Percentiles rank a stretch among this genome's conserved stretches.
phyloP scores from a whole-genome alignment of 2,329 filamentous ascomycete genomes.

The Cryphonectria parasitica region DNA sequence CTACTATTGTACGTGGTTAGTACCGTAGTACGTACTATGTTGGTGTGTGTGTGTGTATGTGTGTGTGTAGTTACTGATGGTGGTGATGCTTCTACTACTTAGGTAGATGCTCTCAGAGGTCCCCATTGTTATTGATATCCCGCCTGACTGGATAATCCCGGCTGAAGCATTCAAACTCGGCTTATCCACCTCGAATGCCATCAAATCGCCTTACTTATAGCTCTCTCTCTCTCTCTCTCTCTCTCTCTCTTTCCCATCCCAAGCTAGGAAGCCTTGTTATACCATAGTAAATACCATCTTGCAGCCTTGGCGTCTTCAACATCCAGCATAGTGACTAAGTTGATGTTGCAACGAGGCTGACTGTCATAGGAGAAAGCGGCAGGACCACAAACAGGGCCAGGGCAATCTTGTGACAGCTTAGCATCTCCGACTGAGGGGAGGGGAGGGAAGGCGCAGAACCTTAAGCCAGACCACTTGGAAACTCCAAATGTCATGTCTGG shows the following conservation, averaged over 20 bases:
- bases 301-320: background rate
- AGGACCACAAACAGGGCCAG: background rate
- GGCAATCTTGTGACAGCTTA: background rate
- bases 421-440: background rate
- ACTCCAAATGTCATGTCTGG: background rate
- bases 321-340: background rate
- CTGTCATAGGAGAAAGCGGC: background rate
- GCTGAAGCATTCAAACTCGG: background rate
- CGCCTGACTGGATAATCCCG: background rate
- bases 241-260: background rate
- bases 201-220: background rate
- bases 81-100: background rate
- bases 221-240: background rate
- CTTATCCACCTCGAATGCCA: background rate
- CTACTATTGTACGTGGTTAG: background rate
- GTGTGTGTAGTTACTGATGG: background rate
- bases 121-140: background rate
- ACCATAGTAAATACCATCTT: background rate
- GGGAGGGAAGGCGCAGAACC: background rate
- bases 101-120: too few relatives aligned
- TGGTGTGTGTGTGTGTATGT: background rate
- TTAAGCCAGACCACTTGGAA: background rate
- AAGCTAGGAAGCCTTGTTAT: background rate
- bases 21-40: background rate
- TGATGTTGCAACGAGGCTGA: conserved; percentile 1